These are phyloP conservation scores for Sclerotinia spermophila DNA, from an alignment of 2,329 filamentous ascomycete species.

Conservation along the genomic window DNA sequence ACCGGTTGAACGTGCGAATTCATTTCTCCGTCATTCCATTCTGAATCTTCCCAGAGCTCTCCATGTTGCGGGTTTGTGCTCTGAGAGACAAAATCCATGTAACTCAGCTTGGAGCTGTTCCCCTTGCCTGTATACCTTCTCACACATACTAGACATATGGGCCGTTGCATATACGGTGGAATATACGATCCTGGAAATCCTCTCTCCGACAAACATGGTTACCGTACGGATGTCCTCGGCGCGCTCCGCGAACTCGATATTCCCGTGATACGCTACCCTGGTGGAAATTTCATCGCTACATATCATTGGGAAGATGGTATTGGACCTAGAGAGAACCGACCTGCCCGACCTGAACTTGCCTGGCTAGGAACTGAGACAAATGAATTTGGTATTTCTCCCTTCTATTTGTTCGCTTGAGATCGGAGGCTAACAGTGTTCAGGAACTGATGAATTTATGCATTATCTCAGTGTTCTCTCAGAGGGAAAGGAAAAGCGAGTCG, in stretches of 20 bases:
- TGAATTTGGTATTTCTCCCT: constrained; percentile 56
- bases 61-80: not conserved
- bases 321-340: constrained; percentile 67
- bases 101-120: not conserved
- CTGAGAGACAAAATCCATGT: not conserved
- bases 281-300: constrained; percentile 79
- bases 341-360: constrained; percentile 63
- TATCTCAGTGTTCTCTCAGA: constrained; percentile 70
- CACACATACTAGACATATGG: constrained; percentile 66
- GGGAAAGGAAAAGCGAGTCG: constrained; percentile 57
- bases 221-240: constrained; percentile 73
- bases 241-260: constrained; percentile 70
- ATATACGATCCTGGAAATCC: constrained; percentile 75
- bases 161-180: constrained; percentile 81
- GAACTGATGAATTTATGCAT: constrained; percentile 78
- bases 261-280: constrained; percentile 76
- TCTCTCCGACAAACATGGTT: constrained; percentile 70
- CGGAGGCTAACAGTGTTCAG: constrained; percentile 17
- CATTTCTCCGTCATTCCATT: not conserved
- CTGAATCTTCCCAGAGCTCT: not conserved
- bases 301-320: constrained; percentile 85
- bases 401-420: not conserved
- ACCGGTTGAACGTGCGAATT: not conserved
- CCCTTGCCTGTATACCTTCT: not conserved
- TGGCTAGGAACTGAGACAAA: constrained; percentile 77